Base-by-base conservation (phyloP, 306 rosid genomes). In the Cercis canadensis region DNA sequence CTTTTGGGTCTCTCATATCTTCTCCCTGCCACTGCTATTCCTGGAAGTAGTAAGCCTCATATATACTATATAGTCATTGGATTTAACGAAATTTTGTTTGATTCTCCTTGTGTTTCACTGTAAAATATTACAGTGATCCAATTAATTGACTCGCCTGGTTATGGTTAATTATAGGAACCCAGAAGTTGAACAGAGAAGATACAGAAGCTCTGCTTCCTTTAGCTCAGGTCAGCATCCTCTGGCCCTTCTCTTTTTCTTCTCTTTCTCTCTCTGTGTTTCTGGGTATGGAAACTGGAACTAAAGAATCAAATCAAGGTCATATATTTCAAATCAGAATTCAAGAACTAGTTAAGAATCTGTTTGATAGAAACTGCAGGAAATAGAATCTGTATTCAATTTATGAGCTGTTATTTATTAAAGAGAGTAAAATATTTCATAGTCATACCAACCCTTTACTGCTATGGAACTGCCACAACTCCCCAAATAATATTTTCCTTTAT, bases 221-320 rank as follows among this genome's bases (percentile, higher is more conserved):
- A 40, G 55, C 70, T 36, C 66, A 58, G 87, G 84, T 83, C 14
- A 59, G 78, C 75, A 15, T 33, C n/a, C n/a, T n/a, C n/a, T n/a
- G n/a, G n/a, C n/a, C n/a, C n/a, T n/a, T n/a, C 69, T 19, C 15
- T 52, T 46, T 11, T 53, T 14, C 62, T 16, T 51, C 12, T 18
- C 15, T 33, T n/a, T 50, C 60, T 36, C 9, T 56, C 53, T 12
- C 39, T 46, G 4, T 11, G 14, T 44, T 44, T 2, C 7, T 37
- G 7, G 8, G 47, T n/a, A 11, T 54, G 9, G 16, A 29, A 11
- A 4, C 10, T 54, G 39, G 39, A 24, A 24, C 37, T 24, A 8
- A 54, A 24, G 9, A 54, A 54, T 54, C 11, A 41, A 61, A 6
- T 24, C 29, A 24, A 24, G 52, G 43, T 62, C 12, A 11, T 24